A percentile compares a stretch with the other conserved stretches of the same genome.
Conservation (phyloP, 176 grass and related monocot species). For the Ananas comosus region DNA sequence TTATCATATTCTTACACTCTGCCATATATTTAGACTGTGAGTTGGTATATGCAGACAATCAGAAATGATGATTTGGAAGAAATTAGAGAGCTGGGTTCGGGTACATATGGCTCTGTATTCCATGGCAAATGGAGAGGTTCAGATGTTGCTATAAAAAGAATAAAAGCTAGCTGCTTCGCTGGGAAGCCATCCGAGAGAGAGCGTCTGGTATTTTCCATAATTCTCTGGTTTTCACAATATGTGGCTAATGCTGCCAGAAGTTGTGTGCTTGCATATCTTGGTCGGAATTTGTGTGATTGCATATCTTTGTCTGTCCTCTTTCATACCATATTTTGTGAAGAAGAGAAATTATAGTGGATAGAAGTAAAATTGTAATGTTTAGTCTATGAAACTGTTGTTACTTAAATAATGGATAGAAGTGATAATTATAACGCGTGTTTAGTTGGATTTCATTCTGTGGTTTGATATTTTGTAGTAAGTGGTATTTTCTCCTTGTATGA, state of each 20-base stretch:
- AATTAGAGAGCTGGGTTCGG: slow-evolving; percentile 85
- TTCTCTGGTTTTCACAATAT: neutral
- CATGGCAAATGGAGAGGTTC: slow-evolving; percentile 99
- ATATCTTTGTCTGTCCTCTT: neutral
- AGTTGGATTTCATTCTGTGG: neutral
- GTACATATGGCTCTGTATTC: slow-evolving; percentile 87
- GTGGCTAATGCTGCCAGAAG: neutral
- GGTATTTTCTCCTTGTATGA: neutral
- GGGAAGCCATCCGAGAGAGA: slow-evolving; percentile 89
- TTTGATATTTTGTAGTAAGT: neutral
- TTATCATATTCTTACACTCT: slow-evolving; percentile 20
- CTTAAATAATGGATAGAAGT: too few species aligned
- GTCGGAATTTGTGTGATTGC: neutral
- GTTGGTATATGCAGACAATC: slow-evolving; percentile 63
- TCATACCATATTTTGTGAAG: neutral
- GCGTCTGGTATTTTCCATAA: slow-evolving; percentile 51
- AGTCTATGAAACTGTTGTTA: neutral
- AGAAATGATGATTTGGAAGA: slow-evolving; percentile 96
- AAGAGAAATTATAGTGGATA: neutral
- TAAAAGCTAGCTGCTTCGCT: slow-evolving; percentile 92
- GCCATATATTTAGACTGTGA: slow-evolving; percentile 16
- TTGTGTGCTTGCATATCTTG: neutral
- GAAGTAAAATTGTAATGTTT: neutral
- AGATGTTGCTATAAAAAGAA: slow-evolving; percentile 98
- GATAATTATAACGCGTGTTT: neutral